These are phyloP conservation scores for Raffaelea albimanens DNA, from an alignment of 2,329 filamentous ascomycete genomes.

Conservation along the genomic window DNA sequence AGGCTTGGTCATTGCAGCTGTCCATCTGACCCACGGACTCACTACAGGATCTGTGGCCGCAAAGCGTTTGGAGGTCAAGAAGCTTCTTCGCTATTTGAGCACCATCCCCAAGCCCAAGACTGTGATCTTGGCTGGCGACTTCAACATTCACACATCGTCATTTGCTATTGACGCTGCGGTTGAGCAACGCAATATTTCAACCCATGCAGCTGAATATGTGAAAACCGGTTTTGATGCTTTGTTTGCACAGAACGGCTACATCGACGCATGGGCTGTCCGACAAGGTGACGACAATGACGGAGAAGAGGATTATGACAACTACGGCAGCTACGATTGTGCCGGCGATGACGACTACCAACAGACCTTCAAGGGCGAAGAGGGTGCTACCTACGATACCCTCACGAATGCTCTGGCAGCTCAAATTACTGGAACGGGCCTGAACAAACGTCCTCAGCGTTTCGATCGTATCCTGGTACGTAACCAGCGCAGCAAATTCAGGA, in stretches of 20 bases:
- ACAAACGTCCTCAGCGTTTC: constrained; percentile 54
- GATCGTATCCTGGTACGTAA: constrained; percentile 50
- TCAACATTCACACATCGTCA: constrained; percentile 53
- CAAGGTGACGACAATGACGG: constrained; percentile 32
- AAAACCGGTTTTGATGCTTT: constrained; percentile 32
- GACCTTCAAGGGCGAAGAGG: constrained; percentile 48
- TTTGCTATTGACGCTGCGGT: constrained; percentile 44
- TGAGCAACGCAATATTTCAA: constrained; percentile 42
- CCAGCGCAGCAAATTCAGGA: constrained; percentile 17
- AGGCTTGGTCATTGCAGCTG: constrained; percentile 41
- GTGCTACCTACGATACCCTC: constrained; percentile 54
- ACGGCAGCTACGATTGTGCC: constrained; percentile 13
- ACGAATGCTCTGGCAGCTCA: constrained; percentile 45
- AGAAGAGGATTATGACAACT: constrained; percentile 15
- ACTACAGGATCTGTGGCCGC: constrained; percentile 46
- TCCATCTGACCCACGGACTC: constrained; percentile 54
- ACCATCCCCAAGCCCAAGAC: constrained; percentile 24
- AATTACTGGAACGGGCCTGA: constrained; percentile 33
- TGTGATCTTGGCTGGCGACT: constrained; percentile 53
- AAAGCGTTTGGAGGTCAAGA: constrained; percentile 47
- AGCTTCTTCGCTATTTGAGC: constrained; percentile 36
- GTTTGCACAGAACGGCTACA: constrained; percentile 34
- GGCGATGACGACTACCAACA: constrained; percentile 16
- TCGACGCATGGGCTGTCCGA: constrained; percentile 43
- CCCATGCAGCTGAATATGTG: constrained; percentile 33